Base-by-base conservation (phyloP, 2,329 filamentous ascomycete species). In the Trichoderma sp. region DNA sequence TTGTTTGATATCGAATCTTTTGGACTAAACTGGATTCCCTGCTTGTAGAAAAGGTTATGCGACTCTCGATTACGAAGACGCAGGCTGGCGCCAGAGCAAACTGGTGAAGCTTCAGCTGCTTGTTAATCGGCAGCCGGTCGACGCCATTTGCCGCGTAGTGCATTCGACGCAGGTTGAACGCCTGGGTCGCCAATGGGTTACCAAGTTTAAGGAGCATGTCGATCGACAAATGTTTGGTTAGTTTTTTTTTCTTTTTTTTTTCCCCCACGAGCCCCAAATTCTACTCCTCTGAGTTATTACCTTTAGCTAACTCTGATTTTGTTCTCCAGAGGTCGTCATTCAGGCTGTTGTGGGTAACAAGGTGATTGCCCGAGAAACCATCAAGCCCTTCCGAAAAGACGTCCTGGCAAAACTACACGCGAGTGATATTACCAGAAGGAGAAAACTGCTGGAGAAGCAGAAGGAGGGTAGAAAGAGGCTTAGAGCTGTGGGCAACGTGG, bases 311-410 rank as follows among this genome's bases (percentile, higher is more conserved):
- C 32, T 17, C 4, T 8, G n/a, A 5, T 25, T 42, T 53, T 27
- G 17, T 15, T 0, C 2, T 25, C 0, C 34, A 82, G 95, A 99
- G 81, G 89, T 99, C 25, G 84, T 98, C 67, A 98, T 99, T 71
- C 95, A 99, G 79, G 94, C 95, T 3, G 90, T 92, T 0, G 90
- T 92, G 0, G 94, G 94, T 4, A 89, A 88, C 72, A 87, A 90
- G 60, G 90, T 99, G 61, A 87, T 99, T 4, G 95, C 95, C 0
- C 85, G 95, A 75, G 95, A 98, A 77, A 97, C 94, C 0, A 90
- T 99, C 77, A 98, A 98, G 82, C 93, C 95, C 0, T 99, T 97
- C 79, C 86, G 95, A 56, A 99, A 99, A 79, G 95, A 99, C 74
- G 95, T 99, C 3, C 81, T 97, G 67, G 90, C 91, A 8, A 98